Evolutionary conservation across 108 stramenopile species (phyloP), one percentile per base, ranked within the genome.

Genomic region (Skeletonema costatum): DNA sequence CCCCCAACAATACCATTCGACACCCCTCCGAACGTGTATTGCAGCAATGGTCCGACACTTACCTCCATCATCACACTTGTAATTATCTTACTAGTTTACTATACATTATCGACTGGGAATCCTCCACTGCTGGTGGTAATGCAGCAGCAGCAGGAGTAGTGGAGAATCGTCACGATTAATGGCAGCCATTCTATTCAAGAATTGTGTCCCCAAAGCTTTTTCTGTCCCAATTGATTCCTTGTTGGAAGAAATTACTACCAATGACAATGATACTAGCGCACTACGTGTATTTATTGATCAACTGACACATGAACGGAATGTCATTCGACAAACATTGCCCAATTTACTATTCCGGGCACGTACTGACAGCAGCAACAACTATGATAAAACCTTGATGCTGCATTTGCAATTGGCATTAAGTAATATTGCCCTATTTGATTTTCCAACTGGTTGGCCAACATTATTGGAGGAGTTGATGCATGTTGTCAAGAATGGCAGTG

Each of bases 151-250:
- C 1, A 25, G 51, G 6, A 19, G 51, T 25, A 53, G 51, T 25
- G 10, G 53, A 56, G 2, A 56, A 74, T 48, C 38, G 0, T 35
- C 71, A 56, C 16, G 71, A 29, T 66, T 78, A 14, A 31, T 78
- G 77, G 72, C 59, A 2, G 77, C 77, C 14, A 78, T 78, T 32
- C 39, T 78, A 51, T 42, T 78, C 35, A 78, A 78, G 41, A 78
- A 78, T 65, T 32, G 51, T 29, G 65, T 78, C 1, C 64, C 77
- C 16, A 66, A 66, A n/a, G 41, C 36, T 2, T 78, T 73, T 39
- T 8, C 31, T 62, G 8, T 66, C 0, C 56, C 50, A 32, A 3
- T 70, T 30, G 53, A 56, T 9, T 36, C 44, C 3, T 16, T n/a
- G 16, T 3, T n/a, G 16, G 44, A 46, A 16, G 44, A 56, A 32